These are phyloP conservation scores for Hypoxylon sp. DNA, from an alignment of 2,329 filamentous ascomycete species.

Conservation along the genomic window DNA sequence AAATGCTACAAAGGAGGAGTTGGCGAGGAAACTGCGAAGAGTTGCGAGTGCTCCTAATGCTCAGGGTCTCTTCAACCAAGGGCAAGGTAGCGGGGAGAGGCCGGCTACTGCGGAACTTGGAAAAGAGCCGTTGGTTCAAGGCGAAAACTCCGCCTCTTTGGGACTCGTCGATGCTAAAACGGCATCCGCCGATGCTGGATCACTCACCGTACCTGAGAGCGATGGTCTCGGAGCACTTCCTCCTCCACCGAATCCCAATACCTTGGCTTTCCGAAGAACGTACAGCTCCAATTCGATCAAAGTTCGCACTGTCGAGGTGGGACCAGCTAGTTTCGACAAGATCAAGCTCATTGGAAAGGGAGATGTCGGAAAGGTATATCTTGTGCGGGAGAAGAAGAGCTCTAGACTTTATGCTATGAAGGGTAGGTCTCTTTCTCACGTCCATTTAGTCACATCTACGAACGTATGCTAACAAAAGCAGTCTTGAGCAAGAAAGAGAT, in stretches of 20 bases:
- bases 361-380: slow-evolving; percentile 97
- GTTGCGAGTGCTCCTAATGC: slow-evolving; percentile 98
- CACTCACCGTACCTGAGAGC: slow-evolving; percentile 60
- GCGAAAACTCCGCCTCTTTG: slow-evolving; percentile 65
- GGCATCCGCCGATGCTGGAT: slow-evolving; percentile 56
- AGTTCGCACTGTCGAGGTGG: slow-evolving; percentile 95
- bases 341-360: slow-evolving; percentile 99
- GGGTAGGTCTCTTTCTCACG: slow-evolving; percentile 68
- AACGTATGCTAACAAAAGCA: slow-evolving; percentile 62
- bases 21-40: slow-evolving; percentile 91
- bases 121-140: slow-evolving; percentile 80
- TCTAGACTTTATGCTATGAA: slow-evolving; percentile 98
- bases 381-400: slow-evolving; percentile 98
- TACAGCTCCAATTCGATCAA: slow-evolving; percentile 99
- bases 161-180: slow-evolving; percentile 63
- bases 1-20: slow-evolving; percentile 89
- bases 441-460: neutral
- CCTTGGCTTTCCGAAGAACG: slow-evolving; percentile 87
- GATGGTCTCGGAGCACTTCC: slow-evolving; percentile 74
- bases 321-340: slow-evolving; percentile 97
- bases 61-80: slow-evolving; percentile 83
- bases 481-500: slow-evolving; percentile 99
- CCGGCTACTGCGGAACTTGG: slow-evolving; percentile 89
- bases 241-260: slow-evolving; percentile 75
- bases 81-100: slow-evolving; percentile 72